These are phyloP conservation scores for Malus sylvestris DNA, from an alignment of 306 rosid genomes.

Conservation along the genomic window DNA sequence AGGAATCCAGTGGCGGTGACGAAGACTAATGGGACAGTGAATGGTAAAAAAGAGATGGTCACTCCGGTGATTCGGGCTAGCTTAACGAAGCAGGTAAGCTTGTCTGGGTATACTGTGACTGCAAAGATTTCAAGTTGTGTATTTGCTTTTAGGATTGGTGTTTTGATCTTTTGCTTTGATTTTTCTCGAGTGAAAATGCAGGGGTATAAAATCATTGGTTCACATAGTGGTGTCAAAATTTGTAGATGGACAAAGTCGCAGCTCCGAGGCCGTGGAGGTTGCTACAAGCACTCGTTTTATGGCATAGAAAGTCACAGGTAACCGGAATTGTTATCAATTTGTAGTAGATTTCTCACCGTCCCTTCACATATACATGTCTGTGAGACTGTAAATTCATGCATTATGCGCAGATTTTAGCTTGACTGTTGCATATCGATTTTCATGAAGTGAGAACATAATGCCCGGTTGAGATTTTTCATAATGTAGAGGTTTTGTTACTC, in stretches of 20 bases:
- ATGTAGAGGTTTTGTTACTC: background rate
- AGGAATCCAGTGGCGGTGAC: constrained; percentile 32
- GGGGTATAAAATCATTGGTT: constrained; percentile 90
- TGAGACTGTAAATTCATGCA: background rate
- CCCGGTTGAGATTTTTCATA: background rate
- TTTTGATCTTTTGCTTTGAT: background rate
- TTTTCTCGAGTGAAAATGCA: constrained; percentile 31
- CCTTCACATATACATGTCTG: background rate
- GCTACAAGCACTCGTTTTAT: constrained; percentile 98
- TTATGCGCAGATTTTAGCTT: background rate
- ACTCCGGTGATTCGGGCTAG: constrained; percentile 91
- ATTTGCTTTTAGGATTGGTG: background rate
- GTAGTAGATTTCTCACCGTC: background rate
- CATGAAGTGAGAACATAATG: background rate
- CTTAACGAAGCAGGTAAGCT: constrained; percentile 74
- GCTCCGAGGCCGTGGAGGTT: constrained; percentile 97
- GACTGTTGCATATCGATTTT: background rate
- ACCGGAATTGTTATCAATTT: background rate
- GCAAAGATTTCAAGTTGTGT: background rate
- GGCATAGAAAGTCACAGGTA: constrained; percentile 99
- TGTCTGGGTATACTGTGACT: background rate
- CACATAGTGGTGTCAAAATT: constrained; percentile 94
- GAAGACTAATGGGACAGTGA: constrained; percentile 52
- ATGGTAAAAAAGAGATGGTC: constrained; percentile 75
- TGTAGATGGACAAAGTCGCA: constrained; percentile 99